These are phyloP conservation scores for Geranomyces michiganensis DNA, from an alignment of 192 early-diverging fungal species.

Conservation along the genomic window DNA sequence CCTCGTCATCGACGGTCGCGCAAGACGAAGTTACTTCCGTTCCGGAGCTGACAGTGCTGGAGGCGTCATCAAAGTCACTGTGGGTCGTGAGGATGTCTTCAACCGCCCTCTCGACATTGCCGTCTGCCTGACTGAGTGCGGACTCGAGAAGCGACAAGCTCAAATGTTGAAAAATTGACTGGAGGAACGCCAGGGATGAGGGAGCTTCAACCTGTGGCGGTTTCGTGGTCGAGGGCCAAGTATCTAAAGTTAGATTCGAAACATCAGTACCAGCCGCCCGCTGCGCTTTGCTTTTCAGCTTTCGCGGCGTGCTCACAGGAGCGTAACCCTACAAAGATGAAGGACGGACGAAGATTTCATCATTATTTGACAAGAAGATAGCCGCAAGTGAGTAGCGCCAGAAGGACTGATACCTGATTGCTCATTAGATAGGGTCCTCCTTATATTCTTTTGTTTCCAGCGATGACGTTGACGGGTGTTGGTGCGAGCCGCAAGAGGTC, in stretches of 20 bases:
- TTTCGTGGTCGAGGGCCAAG: not conserved
- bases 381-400: no score
- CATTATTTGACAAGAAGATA: no score
- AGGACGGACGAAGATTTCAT: no score
- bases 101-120: slow-evolving; percentile 23
- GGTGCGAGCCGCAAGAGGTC: no score
- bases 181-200: not conserved
- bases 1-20: not conserved
- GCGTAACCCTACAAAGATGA: slow-evolving; percentile 4
- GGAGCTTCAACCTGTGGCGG: not conserved
- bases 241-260: not conserved
- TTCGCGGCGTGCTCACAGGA: slow-evolving; percentile 7
- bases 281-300: not conserved
- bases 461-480: no score
- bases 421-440: no score
- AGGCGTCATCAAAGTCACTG: slow-evolving; percentile 18
- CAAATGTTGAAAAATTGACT: not conserved
- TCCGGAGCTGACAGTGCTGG: not conserved
- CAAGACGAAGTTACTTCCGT: slow-evolving; percentile 4
- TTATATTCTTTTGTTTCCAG: no score
- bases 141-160: not conserved
- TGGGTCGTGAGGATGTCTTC: slow-evolving; percentile 1
- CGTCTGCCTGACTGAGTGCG: not conserved
- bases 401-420: no score
- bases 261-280: not conserved